Conservation (phyloP, 129 eudicot genomes). For the Rutidosis leptorrhynchoides region DNA sequence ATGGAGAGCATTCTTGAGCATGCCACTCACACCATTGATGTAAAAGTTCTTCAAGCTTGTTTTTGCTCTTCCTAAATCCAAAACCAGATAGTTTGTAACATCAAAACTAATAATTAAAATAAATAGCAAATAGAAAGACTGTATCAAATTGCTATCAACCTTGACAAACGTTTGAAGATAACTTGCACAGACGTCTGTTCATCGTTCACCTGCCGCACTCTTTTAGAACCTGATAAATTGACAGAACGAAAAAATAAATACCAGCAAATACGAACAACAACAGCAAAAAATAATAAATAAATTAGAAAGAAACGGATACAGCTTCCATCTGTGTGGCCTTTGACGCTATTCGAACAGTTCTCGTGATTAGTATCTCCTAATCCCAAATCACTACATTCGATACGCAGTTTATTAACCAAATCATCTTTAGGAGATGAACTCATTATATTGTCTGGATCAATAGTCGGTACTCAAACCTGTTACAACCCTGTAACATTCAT, state of each 20-base stretch:
- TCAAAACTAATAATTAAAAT: neutral
- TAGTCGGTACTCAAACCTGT: neutral
- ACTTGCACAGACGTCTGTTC: slow-evolving; percentile 36
- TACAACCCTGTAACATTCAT: slow-evolving; percentile 6
- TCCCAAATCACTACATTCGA: neutral
- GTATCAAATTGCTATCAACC: slow-evolving; percentile 20
- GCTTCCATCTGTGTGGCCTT: slow-evolving; percentile 7
- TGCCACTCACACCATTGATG: slow-evolving; percentile 54
- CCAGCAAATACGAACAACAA: neutral
- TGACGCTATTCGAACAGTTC: neutral
- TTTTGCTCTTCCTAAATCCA: slow-evolving; percentile 41
- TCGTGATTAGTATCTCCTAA: neutral
- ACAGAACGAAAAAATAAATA: neutral
- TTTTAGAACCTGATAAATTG: slow-evolving; percentile 25
- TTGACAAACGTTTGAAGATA: slow-evolving; percentile 26
- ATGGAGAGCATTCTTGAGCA: slow-evolving; percentile 32
- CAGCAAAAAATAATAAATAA: neutral
- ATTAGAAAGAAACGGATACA: slow-evolving; percentile 5
- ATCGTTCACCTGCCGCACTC: slow-evolving; percentile 15
- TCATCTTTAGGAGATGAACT: slow-evolving; percentile 14
- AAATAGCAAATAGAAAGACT: neutral
- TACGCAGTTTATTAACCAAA: neutral
- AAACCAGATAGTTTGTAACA: neutral
- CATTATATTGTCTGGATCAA: slow-evolving; percentile 7
- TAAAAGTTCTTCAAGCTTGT: slow-evolving; percentile 45